phyloP scores from a whole-genome alignment of 2,329 filamentous ascomycete species.

The Monosporascus sp. region DNA sequence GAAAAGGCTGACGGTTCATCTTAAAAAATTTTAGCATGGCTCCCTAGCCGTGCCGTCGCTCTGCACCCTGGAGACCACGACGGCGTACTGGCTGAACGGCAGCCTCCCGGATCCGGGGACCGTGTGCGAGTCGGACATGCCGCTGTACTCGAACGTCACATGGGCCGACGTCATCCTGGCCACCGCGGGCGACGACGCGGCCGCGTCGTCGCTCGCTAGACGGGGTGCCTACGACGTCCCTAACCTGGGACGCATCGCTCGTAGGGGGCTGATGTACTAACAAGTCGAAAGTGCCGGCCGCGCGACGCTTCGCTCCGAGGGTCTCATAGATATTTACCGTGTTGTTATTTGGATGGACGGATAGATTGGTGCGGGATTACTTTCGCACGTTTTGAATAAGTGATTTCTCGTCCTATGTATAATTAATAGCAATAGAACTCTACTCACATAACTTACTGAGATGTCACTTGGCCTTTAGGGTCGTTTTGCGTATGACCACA shows the following conservation, averaged over 20 bases:
- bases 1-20: no score
- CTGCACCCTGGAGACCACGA: constrained; percentile 24
- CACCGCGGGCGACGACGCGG: constrained; percentile 7
- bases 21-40: constrained; percentile 10
- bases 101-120: constrained; percentile 27
- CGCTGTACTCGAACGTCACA: constrained; percentile 6
- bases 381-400: no score
- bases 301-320: no score
- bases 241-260: neutral
- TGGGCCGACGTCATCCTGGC: constrained; percentile 9
- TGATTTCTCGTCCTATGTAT: no score
- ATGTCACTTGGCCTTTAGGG: no score
- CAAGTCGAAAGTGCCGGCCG: neutral
- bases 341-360: no score
- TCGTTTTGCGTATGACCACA: no score
- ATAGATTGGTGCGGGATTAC: no score
- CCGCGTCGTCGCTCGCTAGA: neutral
- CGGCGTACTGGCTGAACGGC: constrained; percentile 29
- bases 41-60: constrained; percentile 22
- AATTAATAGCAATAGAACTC: no score
- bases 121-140: constrained; percentile 21
- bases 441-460: no score
- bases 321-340: no score
- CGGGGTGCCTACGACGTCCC: neutral
- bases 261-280: neutral